Evolutionary conservation across 257 asterid species (phyloP), one percentile per base, ranked within the genome.

Genomic region (Penstemon eatonii): DNA sequence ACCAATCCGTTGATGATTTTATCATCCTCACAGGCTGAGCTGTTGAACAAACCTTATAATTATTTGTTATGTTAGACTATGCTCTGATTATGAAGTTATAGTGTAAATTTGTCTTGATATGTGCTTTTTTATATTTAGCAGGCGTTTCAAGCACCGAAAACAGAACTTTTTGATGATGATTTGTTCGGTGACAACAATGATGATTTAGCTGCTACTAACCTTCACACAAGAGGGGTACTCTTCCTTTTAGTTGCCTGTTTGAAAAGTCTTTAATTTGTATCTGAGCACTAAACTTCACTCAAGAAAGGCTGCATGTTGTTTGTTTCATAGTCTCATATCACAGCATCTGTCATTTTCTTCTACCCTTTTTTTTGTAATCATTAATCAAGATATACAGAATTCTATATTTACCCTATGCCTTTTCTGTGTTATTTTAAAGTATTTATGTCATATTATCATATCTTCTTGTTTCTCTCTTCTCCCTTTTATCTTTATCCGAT

Each of bases 101-200:
- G 9, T 62, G 44, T 66, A 12, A 3, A 36, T 73, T 60, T 57
- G 10, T 56, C 10, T 51, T 63, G 45, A 39, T 49, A 54, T 65
- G 49, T 41, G 41, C 65, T 68, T 77, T 37, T 53, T 67, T 57
- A 40, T 60, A 75, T 71, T 40, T 60, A 74, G 58, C 77, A 80
- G 85, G 82, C 60, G 49, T 75, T 55, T 68, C 80, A 68, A 58
- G 73, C 54, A 64, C 85, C 74, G 52, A 81, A 81, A 72, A 38
- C 68, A 45, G 88, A 84, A 64, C n/a, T 52, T 69, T 67, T 60
- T 50, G 73, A 76, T 46, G 75, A 73, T 72, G 75, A 42, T 62
- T 62, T 75, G 15, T 69, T 64, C 58, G 10, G 63, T 46, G 71
- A 54, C 25, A 18, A 60, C 62, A 49, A 13, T 67, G 59, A 70